A percentile compares a stretch with the other conserved stretches of the same genome.
Conservation (phyloP, 257 asterid genomes). For the Plantago elongata region DNA sequence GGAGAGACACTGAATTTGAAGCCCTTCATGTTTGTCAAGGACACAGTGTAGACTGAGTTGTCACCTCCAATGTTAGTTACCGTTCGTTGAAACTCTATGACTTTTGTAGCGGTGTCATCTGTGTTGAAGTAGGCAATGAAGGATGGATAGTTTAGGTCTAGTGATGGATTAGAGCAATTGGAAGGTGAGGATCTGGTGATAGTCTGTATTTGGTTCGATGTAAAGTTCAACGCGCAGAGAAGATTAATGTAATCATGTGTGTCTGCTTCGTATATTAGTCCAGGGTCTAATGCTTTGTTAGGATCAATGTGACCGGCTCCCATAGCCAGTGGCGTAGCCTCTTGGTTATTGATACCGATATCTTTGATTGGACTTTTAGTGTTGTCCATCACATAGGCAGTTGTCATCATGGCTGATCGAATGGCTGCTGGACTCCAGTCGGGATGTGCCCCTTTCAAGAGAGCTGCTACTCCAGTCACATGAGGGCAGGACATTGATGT, state of each 20-base stretch:
- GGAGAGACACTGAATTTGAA: not conserved
- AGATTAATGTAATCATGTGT: constrained; percentile 6
- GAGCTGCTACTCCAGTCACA: constrained; percentile 2
- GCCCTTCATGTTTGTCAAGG: not conserved
- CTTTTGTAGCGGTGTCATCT: not conserved
- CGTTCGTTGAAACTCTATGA: constrained; percentile 2
- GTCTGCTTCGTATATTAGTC: constrained; percentile 3
- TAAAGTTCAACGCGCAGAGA: constrained; percentile 7
- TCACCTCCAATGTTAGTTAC: not conserved
- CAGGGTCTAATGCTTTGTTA: not conserved
- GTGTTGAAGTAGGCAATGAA: constrained; percentile 4
- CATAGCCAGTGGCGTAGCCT: constrained; percentile 6
- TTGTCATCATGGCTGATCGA: constrained; percentile 9
- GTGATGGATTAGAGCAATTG: constrained; percentile 4
- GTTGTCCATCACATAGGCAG: not conserved
- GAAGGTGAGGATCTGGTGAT: not conserved
- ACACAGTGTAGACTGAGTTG: not conserved
- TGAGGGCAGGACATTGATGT: constrained; percentile 9
- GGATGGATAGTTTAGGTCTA: constrained; percentile 9
- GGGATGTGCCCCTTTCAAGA: not conserved
- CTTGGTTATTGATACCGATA: constrained; percentile 1
- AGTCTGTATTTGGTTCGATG: constrained; percentile 1
- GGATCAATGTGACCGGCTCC: constrained; percentile 8
- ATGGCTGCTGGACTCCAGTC: constrained; percentile 9
- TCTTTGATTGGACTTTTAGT: constrained; percentile 1